Evolutionary conservation across 2,329 filamentous ascomycete species (phyloP).

Genomic region (Aspergillus phoenicis): DNA sequence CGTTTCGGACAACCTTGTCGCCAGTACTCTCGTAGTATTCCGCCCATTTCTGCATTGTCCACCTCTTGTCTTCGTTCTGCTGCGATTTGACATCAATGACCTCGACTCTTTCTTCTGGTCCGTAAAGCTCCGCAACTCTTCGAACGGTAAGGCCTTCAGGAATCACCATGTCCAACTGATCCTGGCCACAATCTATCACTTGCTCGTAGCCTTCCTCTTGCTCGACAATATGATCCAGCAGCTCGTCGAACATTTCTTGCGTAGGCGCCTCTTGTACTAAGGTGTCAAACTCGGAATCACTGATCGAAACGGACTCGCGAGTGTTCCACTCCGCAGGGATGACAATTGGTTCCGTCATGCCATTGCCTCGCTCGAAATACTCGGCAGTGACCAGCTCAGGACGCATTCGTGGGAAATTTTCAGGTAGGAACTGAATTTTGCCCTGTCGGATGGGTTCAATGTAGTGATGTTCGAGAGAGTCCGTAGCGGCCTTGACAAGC

Average conservation of each 20-base stretch:
- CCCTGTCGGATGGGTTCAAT: constrained; percentile 68
- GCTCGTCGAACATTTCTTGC: constrained; percentile 45
- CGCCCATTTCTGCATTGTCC: constrained; percentile 68
- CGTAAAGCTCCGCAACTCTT: constrained; percentile 65
- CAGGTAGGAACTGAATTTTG: constrained; percentile 61
- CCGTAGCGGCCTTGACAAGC: constrained; percentile 65
- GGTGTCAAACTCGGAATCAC: constrained; percentile 29
- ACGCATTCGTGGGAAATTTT: constrained; percentile 65
- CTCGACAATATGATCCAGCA: constrained; percentile 36
- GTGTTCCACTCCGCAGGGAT: constrained; percentile 65
- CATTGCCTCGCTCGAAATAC: constrained; percentile 63
- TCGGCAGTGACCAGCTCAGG: constrained; percentile 65
- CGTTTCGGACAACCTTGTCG: constrained; percentile 65
- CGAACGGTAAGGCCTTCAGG: constrained; percentile 65
- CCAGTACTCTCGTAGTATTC: constrained; percentile 67
- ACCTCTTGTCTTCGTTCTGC: constrained; percentile 64
- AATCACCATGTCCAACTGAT: constrained; percentile 69
- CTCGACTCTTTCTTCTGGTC: constrained; percentile 63
- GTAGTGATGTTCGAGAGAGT: constrained; percentile 68
- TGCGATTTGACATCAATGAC: constrained; percentile 72
- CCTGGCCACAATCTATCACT: constrained; percentile 63
- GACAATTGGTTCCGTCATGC: constrained; percentile 68
- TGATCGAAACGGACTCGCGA: constrained; percentile 44
- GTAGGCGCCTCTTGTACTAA: constrained; percentile 39
- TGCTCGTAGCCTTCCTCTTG: constrained; percentile 38